Evolutionary conservation across 352 stramenopile species (phyloP), one percentile per base, ranked within the genome.

Genomic region (Aphanomyces astaci): DNA sequence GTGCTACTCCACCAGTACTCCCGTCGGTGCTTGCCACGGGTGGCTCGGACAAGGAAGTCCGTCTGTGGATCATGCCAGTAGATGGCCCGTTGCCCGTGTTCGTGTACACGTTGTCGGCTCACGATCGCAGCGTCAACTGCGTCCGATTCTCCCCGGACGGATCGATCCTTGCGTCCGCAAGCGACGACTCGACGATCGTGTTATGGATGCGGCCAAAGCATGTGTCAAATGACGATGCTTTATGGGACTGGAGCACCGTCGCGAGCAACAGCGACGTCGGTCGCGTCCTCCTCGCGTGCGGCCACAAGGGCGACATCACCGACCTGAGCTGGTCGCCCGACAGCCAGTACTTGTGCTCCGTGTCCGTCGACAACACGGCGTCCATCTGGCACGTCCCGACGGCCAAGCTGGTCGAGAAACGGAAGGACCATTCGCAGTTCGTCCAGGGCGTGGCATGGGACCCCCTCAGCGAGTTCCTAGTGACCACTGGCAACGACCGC

Each of bases 391-490:
- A 97, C 78, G 74, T 87, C 7, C 76, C 84, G 36, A 89, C 81
- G 32, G 79, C 80, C 40, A 75, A 91, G 57, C 72, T 95, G 74
- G 72, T 94, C 70, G 92, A 94, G 78, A 74, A 78, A 32, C 73
- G 90, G 78, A 85, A 91, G 56, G 95, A 99, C 75, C 96, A 99
- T 75, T 95, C 81, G 45, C 89, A 98, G 72, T 99, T 97, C 76
- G 93, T 98, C 51, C 95, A 98, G 76, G 96, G 96, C 43, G 94
- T 97, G n/a, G 80, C 90, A 1, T 98, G 93, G 80, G 96, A 99
- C 76, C 96, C 96, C 9, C 86, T 97, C 13, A 96, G 92, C 24
- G 87, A 98, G 43, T 98, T 96, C 55, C 76, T 98, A 39, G 89
- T 96, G 2, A 98, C 92, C 33, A 89, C 96, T 72, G 90, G 92